phyloP scores from a whole-genome alignment of 768 basidiomycete genomes.

The Leccinum subgranulosum region DNA sequence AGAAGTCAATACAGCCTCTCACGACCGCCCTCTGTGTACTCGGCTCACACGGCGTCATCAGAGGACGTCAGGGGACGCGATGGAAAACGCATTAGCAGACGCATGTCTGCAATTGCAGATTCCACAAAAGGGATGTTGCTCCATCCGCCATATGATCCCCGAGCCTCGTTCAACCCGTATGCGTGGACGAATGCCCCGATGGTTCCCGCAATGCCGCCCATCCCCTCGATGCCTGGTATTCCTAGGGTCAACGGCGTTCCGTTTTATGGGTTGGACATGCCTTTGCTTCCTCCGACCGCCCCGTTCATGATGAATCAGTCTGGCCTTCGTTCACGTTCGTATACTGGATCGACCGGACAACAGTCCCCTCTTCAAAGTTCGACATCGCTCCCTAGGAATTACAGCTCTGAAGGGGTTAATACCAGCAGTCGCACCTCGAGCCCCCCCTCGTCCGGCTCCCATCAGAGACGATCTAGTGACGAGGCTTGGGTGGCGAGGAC shows the following conservation, averaged over 20 bases:
- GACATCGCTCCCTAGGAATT: constrained; percentile 19
- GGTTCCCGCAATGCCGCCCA: constrained; percentile 32
- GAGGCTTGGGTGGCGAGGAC: constrained; percentile 21
- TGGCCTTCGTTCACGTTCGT: constrained; percentile 38
- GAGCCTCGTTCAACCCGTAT: constrained; percentile 27
- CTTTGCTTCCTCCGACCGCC: constrained; percentile 67
- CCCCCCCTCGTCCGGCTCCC: constrained; percentile 17
- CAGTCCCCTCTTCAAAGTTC: constrained; percentile 25
- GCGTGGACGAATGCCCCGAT: constrained; percentile 20
- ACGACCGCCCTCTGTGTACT: constrained; percentile 56
- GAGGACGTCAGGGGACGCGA: constrained; percentile 49
- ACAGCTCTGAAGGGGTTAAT: constrained; percentile 24
- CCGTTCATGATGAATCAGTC: constrained; percentile 73
- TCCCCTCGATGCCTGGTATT: constrained; percentile 35
- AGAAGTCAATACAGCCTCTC: constrained; percentile 39
- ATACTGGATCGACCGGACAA: constrained; percentile 30
- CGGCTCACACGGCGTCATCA: constrained; percentile 52
- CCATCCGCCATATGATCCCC: constrained; percentile 27
- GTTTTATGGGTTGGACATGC: constrained; percentile 56
- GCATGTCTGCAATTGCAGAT: constrained; percentile 39
- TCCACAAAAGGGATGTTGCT: constrained; percentile 29
- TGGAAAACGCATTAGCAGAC: constrained; percentile 36
- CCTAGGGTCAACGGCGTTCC: constrained; percentile 37
- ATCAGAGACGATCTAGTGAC: constrained; percentile 32
- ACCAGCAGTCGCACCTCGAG: constrained; percentile 19